These are phyloP conservation scores for Dictyostelium intermedium DNA, from an alignment of 78 protist genomes.

Conservation along the genomic window DNA sequence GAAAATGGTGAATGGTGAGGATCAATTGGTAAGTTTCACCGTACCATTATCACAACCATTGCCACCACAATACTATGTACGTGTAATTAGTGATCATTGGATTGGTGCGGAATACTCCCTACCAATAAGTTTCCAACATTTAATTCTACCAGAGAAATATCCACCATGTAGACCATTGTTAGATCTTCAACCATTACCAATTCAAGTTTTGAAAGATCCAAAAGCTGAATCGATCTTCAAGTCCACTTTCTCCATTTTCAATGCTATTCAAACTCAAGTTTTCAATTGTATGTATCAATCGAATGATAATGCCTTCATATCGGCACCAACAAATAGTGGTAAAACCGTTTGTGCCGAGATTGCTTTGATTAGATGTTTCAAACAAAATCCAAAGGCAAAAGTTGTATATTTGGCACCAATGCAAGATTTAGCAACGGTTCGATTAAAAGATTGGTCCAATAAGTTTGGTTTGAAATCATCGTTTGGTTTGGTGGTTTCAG, in stretches of 20 bases:
- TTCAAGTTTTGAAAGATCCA: constrained; percentile 80
- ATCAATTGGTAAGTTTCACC: constrained; percentile 89
- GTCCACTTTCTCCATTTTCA: constrained; percentile 74
- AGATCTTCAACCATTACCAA: constrained; percentile 93
- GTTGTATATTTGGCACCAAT: constrained; percentile 84
- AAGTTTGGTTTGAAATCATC: not conserved
- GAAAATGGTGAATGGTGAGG: constrained; percentile 80
- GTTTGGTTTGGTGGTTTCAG: constrained; percentile 90
- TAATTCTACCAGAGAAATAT: constrained; percentile 95
- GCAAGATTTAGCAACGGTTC: constrained; percentile 46
- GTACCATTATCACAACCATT: constrained; percentile 97
- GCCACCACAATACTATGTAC: constrained; percentile 99
- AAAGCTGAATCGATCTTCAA: constrained; percentile 1
- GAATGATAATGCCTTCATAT: constrained; percentile 89
- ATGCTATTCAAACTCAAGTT: constrained; percentile 96
- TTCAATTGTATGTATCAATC: constrained; percentile 88
- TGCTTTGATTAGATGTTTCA: constrained; percentile 87
- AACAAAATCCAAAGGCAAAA: constrained; percentile 37
- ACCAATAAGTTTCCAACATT: constrained; percentile 95
- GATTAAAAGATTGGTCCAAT: constrained; percentile 64
- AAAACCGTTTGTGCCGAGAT: constrained; percentile 98
- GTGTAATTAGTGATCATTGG: constrained; percentile 94
- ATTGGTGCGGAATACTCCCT: constrained; percentile 90
- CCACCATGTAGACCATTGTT: constrained; percentile 93
- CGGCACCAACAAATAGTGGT: constrained; percentile 98